Evolutionary conservation across 768 basidiomycete species (phyloP).

Genomic region (Candolleomyces aberdarensis): DNA sequence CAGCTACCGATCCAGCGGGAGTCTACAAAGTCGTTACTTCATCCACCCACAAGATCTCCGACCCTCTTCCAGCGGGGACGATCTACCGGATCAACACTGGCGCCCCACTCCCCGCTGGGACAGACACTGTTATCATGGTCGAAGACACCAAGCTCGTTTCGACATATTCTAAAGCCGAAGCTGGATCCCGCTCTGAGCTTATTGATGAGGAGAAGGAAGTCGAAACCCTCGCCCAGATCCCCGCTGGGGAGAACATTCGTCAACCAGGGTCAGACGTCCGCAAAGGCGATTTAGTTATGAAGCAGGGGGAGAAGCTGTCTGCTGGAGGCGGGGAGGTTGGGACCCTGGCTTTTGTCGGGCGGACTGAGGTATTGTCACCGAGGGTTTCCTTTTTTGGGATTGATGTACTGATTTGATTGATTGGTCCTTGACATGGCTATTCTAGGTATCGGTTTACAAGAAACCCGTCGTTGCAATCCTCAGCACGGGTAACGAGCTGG

Average conservation of each 20-base stretch:
- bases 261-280: conserved; percentile 70
- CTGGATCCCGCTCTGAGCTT: conserved; percentile 3
- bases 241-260: conserved; percentile 69
- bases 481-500: conserved; percentile 84
- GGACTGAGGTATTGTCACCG: conserved; percentile 49
- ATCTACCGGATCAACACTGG: conserved; percentile 88
- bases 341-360: conserved; percentile 75
- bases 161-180: conserved; percentile 32
- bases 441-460: conserved; percentile 62
- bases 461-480: conserved; percentile 78
- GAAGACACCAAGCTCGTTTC: conserved; percentile 83
- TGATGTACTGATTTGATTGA: background rate
- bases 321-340: conserved; percentile 81
- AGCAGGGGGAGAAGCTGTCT: conserved; percentile 56
- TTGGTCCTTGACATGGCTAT: background rate
- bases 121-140: conserved; percentile 87
- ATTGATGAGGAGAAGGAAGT: conserved; percentile 71
- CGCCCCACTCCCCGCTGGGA: conserved; percentile 69
- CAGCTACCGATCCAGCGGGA: conserved; percentile 65
- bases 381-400: background rate
- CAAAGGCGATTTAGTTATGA: conserved; percentile 64
- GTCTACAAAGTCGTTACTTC: conserved; percentile 66
- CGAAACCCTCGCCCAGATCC: conserved; percentile 60
- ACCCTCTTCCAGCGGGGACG: conserved; percentile 44
- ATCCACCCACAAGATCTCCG: conserved; percentile 43